Conservation (phyloP, 1,139 yeast species). For the Taiozyma sp. region DNA sequence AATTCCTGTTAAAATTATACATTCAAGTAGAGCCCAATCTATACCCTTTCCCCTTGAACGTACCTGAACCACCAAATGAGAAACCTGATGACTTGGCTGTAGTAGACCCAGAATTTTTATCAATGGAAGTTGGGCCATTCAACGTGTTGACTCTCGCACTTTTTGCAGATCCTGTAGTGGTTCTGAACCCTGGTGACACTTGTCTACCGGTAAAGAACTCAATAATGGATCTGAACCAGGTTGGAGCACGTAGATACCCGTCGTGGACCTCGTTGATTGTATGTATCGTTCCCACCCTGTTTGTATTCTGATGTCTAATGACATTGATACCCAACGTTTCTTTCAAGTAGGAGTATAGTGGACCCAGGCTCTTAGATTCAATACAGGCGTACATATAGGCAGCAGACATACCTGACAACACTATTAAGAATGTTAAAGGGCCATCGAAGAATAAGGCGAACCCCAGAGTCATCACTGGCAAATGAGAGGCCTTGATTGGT, state of each 20-base stretch:
- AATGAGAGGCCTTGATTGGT: conserved; percentile 53
- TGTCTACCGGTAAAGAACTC: conserved; percentile 6
- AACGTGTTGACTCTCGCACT: conserved; percentile 6
- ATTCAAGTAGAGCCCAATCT: conserved; percentile 17
- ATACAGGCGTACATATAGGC: conserved; percentile 59
- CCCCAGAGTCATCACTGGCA: conserved; percentile 52
- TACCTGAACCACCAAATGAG: conserved; percentile 1
- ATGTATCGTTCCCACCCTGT: conserved; percentile 31
- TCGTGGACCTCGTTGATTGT: conserved; percentile 24
- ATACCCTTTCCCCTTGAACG: conserved; percentile 24
- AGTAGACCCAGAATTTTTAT: background rate
- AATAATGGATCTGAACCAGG: conserved; percentile 21
- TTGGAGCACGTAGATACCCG: conserved; percentile 35
- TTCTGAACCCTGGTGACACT: background rate
- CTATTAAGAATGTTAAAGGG: conserved; percentile 32
- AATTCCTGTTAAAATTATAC: too few species aligned
- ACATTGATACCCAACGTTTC: conserved; percentile 19
- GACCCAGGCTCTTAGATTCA: conserved; percentile 50
- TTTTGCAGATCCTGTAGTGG: background rate
- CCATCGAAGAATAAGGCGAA: conserved; percentile 45
- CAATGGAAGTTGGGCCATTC: conserved; percentile 1
- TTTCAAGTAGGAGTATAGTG: conserved; percentile 32
- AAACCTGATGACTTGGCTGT: conserved; percentile 9
- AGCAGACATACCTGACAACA: conserved; percentile 45
- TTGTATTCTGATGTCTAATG: conserved; percentile 24